phyloP scores from a whole-genome alignment of 495 filamentous ascomycete species.

The Xylaria bambusicola region DNA sequence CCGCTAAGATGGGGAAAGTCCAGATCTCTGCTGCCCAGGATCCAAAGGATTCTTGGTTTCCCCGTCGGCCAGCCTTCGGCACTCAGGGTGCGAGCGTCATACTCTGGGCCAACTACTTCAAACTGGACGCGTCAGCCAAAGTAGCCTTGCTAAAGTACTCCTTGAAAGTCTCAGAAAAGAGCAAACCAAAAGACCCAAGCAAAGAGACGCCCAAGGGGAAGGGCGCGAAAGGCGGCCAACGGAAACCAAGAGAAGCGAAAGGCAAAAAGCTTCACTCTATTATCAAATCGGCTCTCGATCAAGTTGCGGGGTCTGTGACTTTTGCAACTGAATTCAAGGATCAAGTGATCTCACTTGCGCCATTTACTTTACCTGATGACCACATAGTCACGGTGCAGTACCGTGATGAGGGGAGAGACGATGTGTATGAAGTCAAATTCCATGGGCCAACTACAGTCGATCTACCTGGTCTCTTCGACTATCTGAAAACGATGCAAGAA shows the following conservation, averaged over 20 bases:
- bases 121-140: constrained; percentile 43
- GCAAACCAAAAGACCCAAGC: background rate
- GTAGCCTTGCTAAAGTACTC: constrained; percentile 40
- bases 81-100: constrained; percentile 50
- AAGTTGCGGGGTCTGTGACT: constrained; percentile 26
- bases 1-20: constrained; percentile 31
- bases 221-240: constrained; percentile 25
- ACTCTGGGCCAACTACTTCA: constrained; percentile 68
- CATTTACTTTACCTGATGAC: constrained; percentile 39
- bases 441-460: constrained; percentile 39
- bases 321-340: constrained; percentile 61
- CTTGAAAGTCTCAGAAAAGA: constrained; percentile 28
- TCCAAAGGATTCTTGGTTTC: constrained; percentile 29
- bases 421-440: constrained; percentile 49
- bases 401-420: constrained; percentile 44
- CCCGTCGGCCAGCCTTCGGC: constrained; percentile 62
- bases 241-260: constrained; percentile 41
- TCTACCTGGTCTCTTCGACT: constrained; percentile 53
- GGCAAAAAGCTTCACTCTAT: constrained; percentile 58
- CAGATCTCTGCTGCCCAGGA: constrained; percentile 22
- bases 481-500: constrained; percentile 48
- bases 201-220: background rate
- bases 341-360: constrained; percentile 46
- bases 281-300: constrained; percentile 51
- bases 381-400: constrained; percentile 43